These are phyloP conservation scores for Syzygium oleosum DNA, from an alignment of 345 rosid genomes.

Conservation along the genomic window DNA sequence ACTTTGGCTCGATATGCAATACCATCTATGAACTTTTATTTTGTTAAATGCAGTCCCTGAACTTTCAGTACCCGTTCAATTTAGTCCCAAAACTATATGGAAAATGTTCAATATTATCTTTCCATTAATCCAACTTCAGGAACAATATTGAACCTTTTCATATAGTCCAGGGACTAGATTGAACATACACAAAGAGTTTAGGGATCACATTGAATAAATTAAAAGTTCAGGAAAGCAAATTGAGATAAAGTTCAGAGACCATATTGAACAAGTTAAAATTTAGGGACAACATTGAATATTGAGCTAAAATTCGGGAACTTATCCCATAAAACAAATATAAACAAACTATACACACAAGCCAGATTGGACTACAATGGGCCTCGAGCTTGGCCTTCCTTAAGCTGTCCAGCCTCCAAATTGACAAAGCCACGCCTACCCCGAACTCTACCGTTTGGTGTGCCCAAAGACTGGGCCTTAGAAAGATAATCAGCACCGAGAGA, in stretches of 20 bases:
- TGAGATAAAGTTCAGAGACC: not conserved
- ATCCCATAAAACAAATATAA: not conserved
- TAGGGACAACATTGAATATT: not conserved
- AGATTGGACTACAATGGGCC: not conserved
- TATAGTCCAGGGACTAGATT: not conserved
- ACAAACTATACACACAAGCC: not conserved
- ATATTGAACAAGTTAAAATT: not conserved
- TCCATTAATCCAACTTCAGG: fast-evolving
- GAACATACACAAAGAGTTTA: not conserved
- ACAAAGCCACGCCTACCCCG: not conserved
- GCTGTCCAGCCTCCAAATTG: not conserved
- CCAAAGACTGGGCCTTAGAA: not conserved
- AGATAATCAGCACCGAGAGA: not conserved
- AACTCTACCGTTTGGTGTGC: not conserved
- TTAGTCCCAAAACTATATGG: fast-evolving
- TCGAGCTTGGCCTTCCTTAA: not conserved
- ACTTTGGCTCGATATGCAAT: not conserved
- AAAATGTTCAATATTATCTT: not conserved
- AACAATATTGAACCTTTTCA: fast-evolving
- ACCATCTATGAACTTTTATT: not conserved
- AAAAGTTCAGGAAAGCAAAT: fast-evolving
- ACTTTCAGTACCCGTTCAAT: not conserved
- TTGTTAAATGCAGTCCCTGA: fast-evolving
- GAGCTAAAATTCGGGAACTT: fast-evolving
- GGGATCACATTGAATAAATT: not conserved